Evolutionary conservation across 2,329 filamentous ascomycete species (phyloP).

Genomic region (Xylaria sp.): DNA sequence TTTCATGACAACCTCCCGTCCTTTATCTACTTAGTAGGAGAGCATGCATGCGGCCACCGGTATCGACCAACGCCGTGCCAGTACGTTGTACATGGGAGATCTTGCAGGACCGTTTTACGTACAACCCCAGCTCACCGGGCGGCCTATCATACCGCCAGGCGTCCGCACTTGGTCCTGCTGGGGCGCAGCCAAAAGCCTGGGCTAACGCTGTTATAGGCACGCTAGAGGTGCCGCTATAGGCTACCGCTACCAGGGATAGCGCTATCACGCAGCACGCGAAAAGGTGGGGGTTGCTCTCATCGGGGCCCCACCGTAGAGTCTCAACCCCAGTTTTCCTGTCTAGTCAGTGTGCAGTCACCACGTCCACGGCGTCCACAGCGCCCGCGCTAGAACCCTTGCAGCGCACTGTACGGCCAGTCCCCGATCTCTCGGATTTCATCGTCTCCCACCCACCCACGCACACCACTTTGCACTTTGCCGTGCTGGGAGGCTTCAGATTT

Average conservation of each 20-base stretch:
- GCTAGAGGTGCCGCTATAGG: slow-evolving; percentile 8
- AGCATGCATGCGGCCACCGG: slow-evolving; percentile 2
- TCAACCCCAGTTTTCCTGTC: slow-evolving; percentile 27
- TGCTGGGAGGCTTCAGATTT: slow-evolving; percentile 31
- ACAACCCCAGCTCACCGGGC: slow-evolving; percentile 17
- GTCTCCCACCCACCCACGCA: slow-evolving; percentile 31
- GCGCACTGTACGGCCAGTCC: slow-evolving; percentile 42
- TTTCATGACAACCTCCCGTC: neutral
- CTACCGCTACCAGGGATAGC: slow-evolving; percentile 19
- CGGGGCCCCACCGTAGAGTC: slow-evolving; percentile 24
- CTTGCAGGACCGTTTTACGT: slow-evolving; percentile 22
- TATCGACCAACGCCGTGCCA: neutral
- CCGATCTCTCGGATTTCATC: slow-evolving; percentile 50
- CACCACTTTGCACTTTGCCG: slow-evolving; percentile 6
- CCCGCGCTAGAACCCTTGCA: slow-evolving; percentile 36
- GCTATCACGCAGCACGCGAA: slow-evolving; percentile 30
- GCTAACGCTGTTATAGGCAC: slow-evolving; percentile 10
- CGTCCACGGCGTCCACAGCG: neutral
- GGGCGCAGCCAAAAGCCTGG: slow-evolving; percentile 13
- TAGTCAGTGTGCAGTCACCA: neutral
- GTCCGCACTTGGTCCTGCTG: slow-evolving; percentile 1
- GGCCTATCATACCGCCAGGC: slow-evolving; percentile 1
- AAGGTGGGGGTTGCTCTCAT: slow-evolving; percentile 30
- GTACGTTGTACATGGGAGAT: slow-evolving; percentile 8
- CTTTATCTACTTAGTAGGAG: neutral